Evolutionary conservation across 768 basidiomycete species (phyloP).

Genomic region (Termitomyces sp.): DNA sequence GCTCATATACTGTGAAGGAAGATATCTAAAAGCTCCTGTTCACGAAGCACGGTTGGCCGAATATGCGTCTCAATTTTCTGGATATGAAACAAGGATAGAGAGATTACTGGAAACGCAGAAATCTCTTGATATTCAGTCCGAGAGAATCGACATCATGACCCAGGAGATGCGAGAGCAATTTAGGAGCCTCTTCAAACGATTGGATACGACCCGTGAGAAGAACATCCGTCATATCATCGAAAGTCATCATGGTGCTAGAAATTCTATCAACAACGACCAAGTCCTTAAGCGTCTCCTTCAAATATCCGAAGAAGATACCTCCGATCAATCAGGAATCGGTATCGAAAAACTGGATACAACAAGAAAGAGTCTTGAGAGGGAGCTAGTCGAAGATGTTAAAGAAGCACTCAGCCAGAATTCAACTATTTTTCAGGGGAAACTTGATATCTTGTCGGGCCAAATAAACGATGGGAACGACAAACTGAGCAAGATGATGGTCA

Average conservation of each 20-base stretch:
- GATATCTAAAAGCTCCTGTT: no score
- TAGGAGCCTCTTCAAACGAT: background rate
- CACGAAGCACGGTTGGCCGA: no score
- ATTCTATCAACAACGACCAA: background rate
- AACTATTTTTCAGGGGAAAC: background rate
- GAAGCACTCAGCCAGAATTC: background rate
- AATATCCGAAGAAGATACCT: background rate
- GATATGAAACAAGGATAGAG: no score
- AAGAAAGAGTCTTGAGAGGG: background rate
- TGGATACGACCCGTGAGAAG: constrained; percentile 2
- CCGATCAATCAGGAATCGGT: background rate
- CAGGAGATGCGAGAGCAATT: no score
- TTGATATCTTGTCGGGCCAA: background rate
- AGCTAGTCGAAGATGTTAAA: background rate
- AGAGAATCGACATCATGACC: no score
- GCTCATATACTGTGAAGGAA: no score
- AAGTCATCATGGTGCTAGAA: background rate
- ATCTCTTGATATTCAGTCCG: no score
- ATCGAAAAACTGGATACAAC: background rate
- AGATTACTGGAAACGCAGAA: no score
- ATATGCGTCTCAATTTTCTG: no score
- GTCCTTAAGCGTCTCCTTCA: background rate
- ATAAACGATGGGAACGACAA: background rate
- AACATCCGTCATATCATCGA: background rate
- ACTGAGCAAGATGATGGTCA: background rate